Base-by-base conservation (phyloP, 306 rosid genomes). In the Dalbergia cultrata region DNA sequence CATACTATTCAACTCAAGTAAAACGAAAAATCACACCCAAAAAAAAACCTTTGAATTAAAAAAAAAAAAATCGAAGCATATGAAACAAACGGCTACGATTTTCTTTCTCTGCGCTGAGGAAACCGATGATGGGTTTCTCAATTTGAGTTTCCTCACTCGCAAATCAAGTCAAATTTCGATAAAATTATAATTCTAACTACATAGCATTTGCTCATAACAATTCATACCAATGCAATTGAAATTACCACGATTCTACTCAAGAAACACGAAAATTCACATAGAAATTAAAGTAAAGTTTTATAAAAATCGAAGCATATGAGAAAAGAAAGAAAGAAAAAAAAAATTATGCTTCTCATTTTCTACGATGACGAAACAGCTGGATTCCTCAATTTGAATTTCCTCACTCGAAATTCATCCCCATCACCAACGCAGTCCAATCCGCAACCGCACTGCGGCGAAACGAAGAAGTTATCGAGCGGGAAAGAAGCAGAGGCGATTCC, bases 401-500 rank as follows among this genome's bases (percentile, higher is more conserved):
- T 82, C 13, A 85, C 80, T 59, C 75, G 86, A 5, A 79, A 34
- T 1, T 54, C 60, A 16, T 54, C 26, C 3, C 6, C 60, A 9
- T 54, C 50, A 72, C 45, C 18, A 63, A 53, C 79, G 87, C 97
- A 92, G 76, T 89, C 64, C 84, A 91, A 78, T 39, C 97, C 98
- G 57, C 97, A 91, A 1, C 97, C 97, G 57, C 97, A 91, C 85
- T 70, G 85, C 2, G 97, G 98, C 35, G 94, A 91, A 31, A 80
- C 97, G 77, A 80, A 84, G 84, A 95, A 92, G 60, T 83, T 87
- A 11, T 95, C 92, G 0, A 87, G 78, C 1, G 97, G 84, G 73
- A 92, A 95, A 8, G 95, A 83, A 0, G 98, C 97, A 33, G 93
- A 86, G 4, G 93, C 91, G 52, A 95, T 80, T 17, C 97, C 98